Percentiles rank a stretch among this genome's conserved stretches.
Evolutionary conservation across 192 early-diverging fungal species (phyloP).

Genomic region (Umbelopsis isabellina): DNA sequence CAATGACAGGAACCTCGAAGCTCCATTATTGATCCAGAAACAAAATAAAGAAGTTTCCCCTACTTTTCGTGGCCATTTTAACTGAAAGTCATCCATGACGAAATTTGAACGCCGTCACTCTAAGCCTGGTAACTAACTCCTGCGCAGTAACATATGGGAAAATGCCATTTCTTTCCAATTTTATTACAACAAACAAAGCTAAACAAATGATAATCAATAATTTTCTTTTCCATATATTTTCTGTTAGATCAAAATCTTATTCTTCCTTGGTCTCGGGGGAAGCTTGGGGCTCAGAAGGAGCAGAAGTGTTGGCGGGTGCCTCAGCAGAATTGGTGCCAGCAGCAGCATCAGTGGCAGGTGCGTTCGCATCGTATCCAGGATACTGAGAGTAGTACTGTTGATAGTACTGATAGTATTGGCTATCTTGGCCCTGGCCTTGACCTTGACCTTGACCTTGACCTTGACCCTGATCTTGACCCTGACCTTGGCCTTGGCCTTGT

Average conservation of each 20-base stretch:
- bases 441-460: constrained; percentile 22
- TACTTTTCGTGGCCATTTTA: too few species aligned
- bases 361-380: constrained; percentile 23
- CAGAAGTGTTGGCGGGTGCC: neutral
- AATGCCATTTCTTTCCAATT: too few species aligned
- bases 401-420: constrained; percentile 49
- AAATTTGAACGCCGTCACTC: too few species aligned
- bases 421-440: constrained; percentile 42
- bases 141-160: too few species aligned
- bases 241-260: neutral
- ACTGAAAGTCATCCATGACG: too few species aligned
- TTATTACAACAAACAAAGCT: too few species aligned
- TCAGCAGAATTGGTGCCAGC: constrained; percentile 10
- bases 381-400: constrained; percentile 23
- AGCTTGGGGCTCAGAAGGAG: constrained; percentile 4
- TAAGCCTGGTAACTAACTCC: too few species aligned
- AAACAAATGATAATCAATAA: too few species aligned
- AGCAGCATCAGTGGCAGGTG: constrained; percentile 14
- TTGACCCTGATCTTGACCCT: constrained; percentile 21
- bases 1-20: constrained; percentile 68
- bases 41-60: neutral
- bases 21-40: constrained; percentile 31
- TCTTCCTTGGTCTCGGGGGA: neutral
- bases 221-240: neutral
- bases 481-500: constrained; percentile 33